phyloP scores from a whole-genome alignment of 495 filamentous ascomycete genomes.

The Massariosphaeria phaeospora region DNA sequence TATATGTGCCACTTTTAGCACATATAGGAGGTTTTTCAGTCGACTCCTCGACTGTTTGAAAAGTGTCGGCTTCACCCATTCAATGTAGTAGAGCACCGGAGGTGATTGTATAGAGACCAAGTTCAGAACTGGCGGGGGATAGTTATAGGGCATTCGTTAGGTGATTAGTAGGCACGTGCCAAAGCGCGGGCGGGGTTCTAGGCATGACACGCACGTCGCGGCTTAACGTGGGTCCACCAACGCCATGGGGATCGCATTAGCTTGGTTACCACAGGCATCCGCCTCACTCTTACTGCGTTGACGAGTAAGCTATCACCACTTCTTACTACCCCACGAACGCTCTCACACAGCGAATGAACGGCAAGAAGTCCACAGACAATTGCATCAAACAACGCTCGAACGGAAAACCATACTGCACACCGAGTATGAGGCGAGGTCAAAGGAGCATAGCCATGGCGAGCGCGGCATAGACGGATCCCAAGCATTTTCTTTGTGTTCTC shows the following conservation, averaged over 20 bases:
- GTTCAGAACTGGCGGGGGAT: conserved; percentile 25
- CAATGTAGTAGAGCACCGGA: too few species aligned
- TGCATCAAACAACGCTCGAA: too few species aligned
- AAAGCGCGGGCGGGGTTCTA: conserved; percentile 20
- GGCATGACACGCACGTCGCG: conserved; percentile 17
- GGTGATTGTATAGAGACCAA: conserved; percentile 20
- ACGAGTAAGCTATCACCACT: conserved; percentile 2
- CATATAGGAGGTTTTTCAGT: conserved; percentile 35
- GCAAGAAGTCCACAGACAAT: too few species aligned
- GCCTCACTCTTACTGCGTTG: conserved; percentile 11
- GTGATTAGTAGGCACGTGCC: too few species aligned
- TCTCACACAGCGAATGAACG: background rate
- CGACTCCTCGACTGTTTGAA: conserved; percentile 32
- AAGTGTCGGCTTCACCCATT: conserved; percentile 32
- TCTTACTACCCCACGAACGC: background rate
- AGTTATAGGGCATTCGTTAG: too few species aligned
- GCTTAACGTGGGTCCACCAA: conserved; percentile 29
- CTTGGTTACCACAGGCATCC: too few species aligned
- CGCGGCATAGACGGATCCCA: background rate
- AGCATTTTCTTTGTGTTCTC: conserved; percentile 4
- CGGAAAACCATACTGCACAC: too few species aligned
- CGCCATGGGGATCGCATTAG: conserved; percentile 8
- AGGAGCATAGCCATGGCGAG: conserved; percentile 19
- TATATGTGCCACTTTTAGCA: conserved; percentile 11
- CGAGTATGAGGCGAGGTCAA: too few species aligned